These are phyloP conservation scores for Fraxinus baroniana DNA, from an alignment of 305 asterid genomes.

Conservation along the genomic window DNA sequence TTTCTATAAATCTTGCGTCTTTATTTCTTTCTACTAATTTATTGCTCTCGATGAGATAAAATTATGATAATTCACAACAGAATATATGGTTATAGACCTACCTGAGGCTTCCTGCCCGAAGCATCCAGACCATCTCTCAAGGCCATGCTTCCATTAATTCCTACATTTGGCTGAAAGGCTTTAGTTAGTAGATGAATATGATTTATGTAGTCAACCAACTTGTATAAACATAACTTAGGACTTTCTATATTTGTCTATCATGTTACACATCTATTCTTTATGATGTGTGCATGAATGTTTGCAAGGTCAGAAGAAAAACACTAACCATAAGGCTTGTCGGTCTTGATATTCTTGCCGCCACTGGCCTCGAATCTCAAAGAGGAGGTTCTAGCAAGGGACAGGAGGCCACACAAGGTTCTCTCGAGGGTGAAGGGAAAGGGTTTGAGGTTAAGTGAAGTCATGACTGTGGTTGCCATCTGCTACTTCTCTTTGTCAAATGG, in stretches of 20 bases:
- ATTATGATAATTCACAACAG: too few relatives aligned
- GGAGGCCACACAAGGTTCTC: constrained; percentile 53
- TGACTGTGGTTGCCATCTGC: constrained; percentile 62
- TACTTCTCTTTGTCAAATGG: neutral
- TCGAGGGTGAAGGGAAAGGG: constrained; percentile 46
- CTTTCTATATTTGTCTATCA: neutral
- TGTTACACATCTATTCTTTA: neutral
- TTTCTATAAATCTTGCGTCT: too few relatives aligned
- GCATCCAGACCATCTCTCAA: constrained; percentile 71
- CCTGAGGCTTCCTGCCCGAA: constrained; percentile 75
- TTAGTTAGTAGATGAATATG: constrained; percentile 8
- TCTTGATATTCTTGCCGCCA: constrained; percentile 49
- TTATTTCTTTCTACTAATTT: too few relatives aligned
- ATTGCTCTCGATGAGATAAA: too few relatives aligned
- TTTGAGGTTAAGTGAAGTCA: constrained; percentile 66
- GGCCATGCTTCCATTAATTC: constrained; percentile 64
- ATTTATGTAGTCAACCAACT: neutral
- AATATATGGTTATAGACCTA: neutral
- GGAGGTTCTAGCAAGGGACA: constrained; percentile 60
- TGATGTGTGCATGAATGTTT: neutral
- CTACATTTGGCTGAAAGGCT: constrained; percentile 26
- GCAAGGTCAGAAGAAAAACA: neutral
- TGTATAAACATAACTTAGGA: neutral
- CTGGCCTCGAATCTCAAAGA: constrained; percentile 52
- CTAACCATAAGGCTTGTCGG: constrained; percentile 70